phyloP scores from a whole-genome alignment of 1,284 basidiomycete genomes.

The Trichosporon sp. region DNA sequence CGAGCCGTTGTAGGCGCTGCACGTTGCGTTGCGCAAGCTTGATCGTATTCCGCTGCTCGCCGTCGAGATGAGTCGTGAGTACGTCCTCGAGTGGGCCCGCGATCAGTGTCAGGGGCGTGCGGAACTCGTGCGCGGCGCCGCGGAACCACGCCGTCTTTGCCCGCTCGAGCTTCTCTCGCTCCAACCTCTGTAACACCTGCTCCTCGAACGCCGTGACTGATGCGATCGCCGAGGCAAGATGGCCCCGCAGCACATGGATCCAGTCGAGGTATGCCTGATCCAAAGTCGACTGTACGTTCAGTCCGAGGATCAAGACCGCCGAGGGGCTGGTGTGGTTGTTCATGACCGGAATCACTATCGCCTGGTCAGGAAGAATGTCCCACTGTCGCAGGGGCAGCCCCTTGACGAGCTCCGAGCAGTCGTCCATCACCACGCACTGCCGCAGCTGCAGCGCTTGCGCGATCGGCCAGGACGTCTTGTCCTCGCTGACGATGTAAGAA shows the following conservation, averaged over 20 bases:
- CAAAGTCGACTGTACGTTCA: slow-evolving; percentile 31
- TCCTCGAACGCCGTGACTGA: slow-evolving; percentile 12
- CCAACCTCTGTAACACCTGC: slow-evolving; percentile 7
- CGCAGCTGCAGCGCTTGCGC: slow-evolving; percentile 23
- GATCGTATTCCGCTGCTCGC: slow-evolving; percentile 13
- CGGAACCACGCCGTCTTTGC: slow-evolving; percentile 29
- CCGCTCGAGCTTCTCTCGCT: slow-evolving; percentile 15
- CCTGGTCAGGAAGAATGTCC: slow-evolving; percentile 32
- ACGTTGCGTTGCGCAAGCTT: slow-evolving; percentile 30
- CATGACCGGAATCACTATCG: slow-evolving; percentile 39
- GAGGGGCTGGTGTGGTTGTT: slow-evolving; percentile 21
- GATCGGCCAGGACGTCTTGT: slow-evolving; percentile 22
- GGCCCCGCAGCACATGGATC: slow-evolving; percentile 20
- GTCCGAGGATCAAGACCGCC: slow-evolving; percentile 38
- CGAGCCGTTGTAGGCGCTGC: slow-evolving; percentile 28
- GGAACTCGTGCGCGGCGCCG: slow-evolving; percentile 31
- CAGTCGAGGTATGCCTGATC: slow-evolving; percentile 31
- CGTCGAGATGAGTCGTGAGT: slow-evolving; percentile 3
- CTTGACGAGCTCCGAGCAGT: slow-evolving; percentile 23
- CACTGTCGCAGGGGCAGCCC: slow-evolving; percentile 34
- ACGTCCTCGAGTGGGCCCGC: slow-evolving; percentile 31
- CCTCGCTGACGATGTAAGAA: neutral
- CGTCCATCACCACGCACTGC: slow-evolving; percentile 29
- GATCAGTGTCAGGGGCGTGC: slow-evolving; percentile 30
- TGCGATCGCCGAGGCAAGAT: slow-evolving; percentile 11